phyloP scores from a whole-genome alignment of 495 filamentous ascomycete genomes.

The Corynascus novoguineensis region DNA sequence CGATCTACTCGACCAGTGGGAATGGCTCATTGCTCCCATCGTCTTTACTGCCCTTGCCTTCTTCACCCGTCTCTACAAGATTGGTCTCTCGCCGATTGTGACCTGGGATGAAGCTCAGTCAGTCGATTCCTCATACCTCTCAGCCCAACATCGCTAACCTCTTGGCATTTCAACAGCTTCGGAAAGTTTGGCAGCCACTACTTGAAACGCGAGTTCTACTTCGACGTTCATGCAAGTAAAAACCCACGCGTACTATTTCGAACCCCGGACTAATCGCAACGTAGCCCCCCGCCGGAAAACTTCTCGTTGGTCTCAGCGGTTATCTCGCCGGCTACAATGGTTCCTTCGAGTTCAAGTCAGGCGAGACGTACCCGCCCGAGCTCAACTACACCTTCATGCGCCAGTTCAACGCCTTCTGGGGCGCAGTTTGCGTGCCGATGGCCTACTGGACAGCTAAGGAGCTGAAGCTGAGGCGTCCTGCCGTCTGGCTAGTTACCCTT shows the following conservation, averaged over 20 bases:
- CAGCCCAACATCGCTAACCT: conserved; percentile 27
- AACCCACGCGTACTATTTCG: conserved; percentile 4
- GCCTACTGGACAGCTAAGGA: conserved; percentile 94
- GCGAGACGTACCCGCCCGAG: conserved; percentile 87
- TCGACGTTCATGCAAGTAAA: conserved; percentile 65
- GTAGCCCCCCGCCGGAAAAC: conserved; percentile 91
- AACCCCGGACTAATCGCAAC: conserved; percentile 6
- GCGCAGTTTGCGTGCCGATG: conserved; percentile 83
- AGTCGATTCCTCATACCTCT: conserved; percentile 31
- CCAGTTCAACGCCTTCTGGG: conserved; percentile 93
- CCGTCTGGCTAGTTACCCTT: conserved; percentile 89
- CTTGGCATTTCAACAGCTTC: conserved; percentile 60
- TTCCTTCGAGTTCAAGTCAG: conserved; percentile 99
- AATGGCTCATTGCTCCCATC: conserved; percentile 80
- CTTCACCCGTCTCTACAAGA: conserved; percentile 93
- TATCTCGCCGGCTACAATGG: conserved; percentile 97
- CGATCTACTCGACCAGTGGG: conserved; percentile 67
- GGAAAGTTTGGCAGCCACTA: conserved; percentile 99
- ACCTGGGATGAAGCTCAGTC: conserved; percentile 99
- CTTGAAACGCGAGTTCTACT: conserved; percentile 98
- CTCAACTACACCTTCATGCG: conserved; percentile 98
- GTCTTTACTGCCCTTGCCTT: conserved; percentile 83
- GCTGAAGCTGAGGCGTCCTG: conserved; percentile 74
- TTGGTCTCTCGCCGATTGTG: conserved; percentile 90
- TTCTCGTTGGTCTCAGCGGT: conserved; percentile 93